Evolutionary conservation across 2,329 filamentous ascomycete species (phyloP), one percentile per base, ranked within the genome.

Genomic region (Diaporthe citriasiana): DNA sequence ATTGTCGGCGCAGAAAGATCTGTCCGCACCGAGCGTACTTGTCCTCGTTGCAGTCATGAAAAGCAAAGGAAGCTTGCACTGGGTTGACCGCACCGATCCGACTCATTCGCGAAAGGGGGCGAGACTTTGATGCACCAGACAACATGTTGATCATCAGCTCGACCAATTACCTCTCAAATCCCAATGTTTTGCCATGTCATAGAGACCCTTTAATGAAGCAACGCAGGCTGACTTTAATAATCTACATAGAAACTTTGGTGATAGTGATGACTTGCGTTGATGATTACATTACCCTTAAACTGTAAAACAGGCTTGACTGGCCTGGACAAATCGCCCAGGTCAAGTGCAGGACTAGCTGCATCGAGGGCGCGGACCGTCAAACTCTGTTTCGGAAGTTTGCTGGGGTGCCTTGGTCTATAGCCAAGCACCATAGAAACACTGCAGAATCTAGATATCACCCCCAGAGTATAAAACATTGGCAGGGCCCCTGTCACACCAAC

Each of bases 391-490:
- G 63, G 45, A 66, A 51, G 45, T 66, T 35, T 66, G 45, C 63
- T 27, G 45, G 63, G 63, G 33, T 66, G 30, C 63, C 63, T 66
- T 27, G 45, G 45, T 66, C 63, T n/a, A 51, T 50, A 38, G 63
- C 63, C 63, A 66, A 66, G 63, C 63, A 66, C 63, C 45, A 51
- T 19, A 66, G 45, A 53, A 51, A 66, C 63, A 40, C 45, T 66
- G 45, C 30, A 51, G 45, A n/a, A 66, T 51, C 63, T 51, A 66
- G 63, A 33, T 53, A 51, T 25, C 38, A 66, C 63, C 30, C 57
- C 45, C 33, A 51, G 63, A 66, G 63, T 66, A 51, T 66, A 66
- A 66, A 66, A 66, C 63, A 66, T 66, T 66, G 63, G 45, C 63
- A 66, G n/a, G 30, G 63, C 63, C 63, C 63, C 45, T 66, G 63